Base-by-base conservation (phyloP, 371 early-diverging fungal genomes). In the Apophysomyces elegans region DNA sequence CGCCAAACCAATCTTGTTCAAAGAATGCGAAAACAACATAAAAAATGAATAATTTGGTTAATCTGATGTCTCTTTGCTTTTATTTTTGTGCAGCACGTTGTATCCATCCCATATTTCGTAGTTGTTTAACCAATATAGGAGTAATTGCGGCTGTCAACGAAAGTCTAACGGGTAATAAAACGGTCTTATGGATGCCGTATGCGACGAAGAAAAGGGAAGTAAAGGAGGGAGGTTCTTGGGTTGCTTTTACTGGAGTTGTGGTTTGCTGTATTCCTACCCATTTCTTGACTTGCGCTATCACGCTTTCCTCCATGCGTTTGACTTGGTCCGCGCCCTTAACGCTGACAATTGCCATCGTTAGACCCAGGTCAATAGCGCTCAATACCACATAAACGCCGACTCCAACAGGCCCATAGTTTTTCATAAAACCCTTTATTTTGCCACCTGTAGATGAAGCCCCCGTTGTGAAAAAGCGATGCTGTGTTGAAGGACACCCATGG, bases 131-230 rank as follows among this genome's bases (percentile, higher is more conserved):
- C 12, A 75, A 37, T 21, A 56, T 43, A 4, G 78, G 78, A 1
- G 78, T 78, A 21, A 75, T 66, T 9, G 73, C 73, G 7, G 75
- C 75, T 8, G 78, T 75, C 39, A 75, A 38, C 5, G 75, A 75
- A 4, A 78, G 59, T 37, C 78, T 70, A 7, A 78, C 46, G 16
- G 78, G 78, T 36, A 78, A 37, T 9, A 78, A 32, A 8, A 78
- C 32, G 4, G 78, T 78, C 59, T 78, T 78, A 62, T 78, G 78
- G 21, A 78, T 78, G 4, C 75, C 78, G 56, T 78, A 78, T 6
- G 78, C 78, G 35, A 75, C 59, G 0, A 75, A 62, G 56, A 78
- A 75, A 1, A 78, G 18, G 21, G 69, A 65, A 1, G 71, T 66
- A 5, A 66, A 65, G 0, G 75, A 75, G 2, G 73, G 75, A 37